phyloP scores from a whole-genome alignment of 2,329 filamentous ascomycete species.

The Sarocladium brachiariae region DNA sequence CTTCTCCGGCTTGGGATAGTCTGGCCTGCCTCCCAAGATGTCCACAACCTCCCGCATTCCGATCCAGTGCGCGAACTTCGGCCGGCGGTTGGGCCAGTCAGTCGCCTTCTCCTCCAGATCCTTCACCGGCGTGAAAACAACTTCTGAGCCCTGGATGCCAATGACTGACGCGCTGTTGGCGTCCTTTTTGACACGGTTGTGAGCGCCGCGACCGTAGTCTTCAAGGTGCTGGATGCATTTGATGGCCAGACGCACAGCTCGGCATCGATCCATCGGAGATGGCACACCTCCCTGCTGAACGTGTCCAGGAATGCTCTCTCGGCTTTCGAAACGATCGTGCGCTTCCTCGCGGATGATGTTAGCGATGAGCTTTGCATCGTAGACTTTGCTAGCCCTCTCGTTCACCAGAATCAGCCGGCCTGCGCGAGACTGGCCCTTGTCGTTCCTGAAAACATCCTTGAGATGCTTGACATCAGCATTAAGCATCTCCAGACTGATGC shows the following conservation, averaged over 20 bases:
- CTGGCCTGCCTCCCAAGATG: constrained; percentile 67
- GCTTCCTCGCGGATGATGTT: constrained; percentile 94
- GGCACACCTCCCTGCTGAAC: constrained; percentile 92
- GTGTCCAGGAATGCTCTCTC: constrained; percentile 86
- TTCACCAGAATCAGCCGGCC: constrained; percentile 96
- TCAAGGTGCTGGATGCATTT: constrained; percentile 93
- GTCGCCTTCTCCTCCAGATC: constrained; percentile 77
- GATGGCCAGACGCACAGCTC: constrained; percentile 85
- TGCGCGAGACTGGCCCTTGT: constrained; percentile 81
- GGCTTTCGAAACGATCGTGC: constrained; percentile 83
- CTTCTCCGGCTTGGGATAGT: constrained; percentile 41
- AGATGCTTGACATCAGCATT: constrained; percentile 84
- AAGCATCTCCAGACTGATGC: constrained; percentile 88
- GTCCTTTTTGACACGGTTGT: constrained; percentile 64
- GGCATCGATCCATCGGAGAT: constrained; percentile 90
- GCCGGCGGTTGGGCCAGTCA: constrained; percentile 86
- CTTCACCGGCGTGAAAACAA: constrained; percentile 80
- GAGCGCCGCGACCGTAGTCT: constrained; percentile 58
- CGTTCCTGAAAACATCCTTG: constrained; percentile 74
- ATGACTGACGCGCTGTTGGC: constrained; percentile 74
- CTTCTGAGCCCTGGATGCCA: constrained; percentile 82
- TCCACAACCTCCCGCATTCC: constrained; percentile 75
- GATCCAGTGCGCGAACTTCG: constrained; percentile 80
- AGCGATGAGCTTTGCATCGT: constrained; percentile 87
- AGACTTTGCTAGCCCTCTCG: constrained; percentile 85